Evolutionary conservation across 2,329 filamentous ascomycete species (phyloP).

Genomic region (Mollisia scopiformis): DNA sequence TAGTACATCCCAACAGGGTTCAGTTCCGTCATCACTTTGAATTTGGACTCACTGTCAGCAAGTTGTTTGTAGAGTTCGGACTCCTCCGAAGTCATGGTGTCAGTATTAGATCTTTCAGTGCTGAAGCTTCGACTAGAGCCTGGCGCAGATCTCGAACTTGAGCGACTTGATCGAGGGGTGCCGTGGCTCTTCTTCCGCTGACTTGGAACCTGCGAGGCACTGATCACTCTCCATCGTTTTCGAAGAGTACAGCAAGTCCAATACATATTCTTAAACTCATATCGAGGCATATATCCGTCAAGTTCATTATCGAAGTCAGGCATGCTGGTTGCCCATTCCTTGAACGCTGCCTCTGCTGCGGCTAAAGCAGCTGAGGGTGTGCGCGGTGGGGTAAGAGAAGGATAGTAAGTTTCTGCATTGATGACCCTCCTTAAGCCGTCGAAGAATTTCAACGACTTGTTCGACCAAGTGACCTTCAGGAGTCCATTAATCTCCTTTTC

Average conservation of each 20-base stretch:
- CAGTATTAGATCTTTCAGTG: not conserved
- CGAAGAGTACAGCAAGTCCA: constrained; percentile 69
- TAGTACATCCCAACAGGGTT: constrained; percentile 83
- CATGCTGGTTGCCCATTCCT: constrained; percentile 64
- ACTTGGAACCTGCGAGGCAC: constrained; percentile 42
- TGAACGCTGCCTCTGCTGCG: constrained; percentile 54
- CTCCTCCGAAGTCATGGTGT: constrained; percentile 11
- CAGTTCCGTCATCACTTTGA: constrained; percentile 81
- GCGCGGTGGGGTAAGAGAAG: not conserved
- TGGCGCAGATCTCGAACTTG: constrained; percentile 14
- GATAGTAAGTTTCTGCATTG: constrained; percentile 26
- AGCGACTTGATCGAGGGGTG: constrained; percentile 17
- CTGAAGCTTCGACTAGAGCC: constrained; percentile 1
- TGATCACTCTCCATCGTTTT: constrained; percentile 39
- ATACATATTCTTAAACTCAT: constrained; percentile 62
- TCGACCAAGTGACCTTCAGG: constrained; percentile 22
- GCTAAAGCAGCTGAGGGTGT: constrained; percentile 3
- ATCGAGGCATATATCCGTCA: constrained; percentile 54
- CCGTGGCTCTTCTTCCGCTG: constrained; percentile 23
- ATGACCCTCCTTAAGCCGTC: constrained; percentile 24
- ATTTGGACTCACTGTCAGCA: constrained; percentile 70
- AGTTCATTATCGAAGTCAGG: constrained; percentile 52
- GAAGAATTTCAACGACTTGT: constrained; percentile 26
- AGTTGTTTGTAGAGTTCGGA: constrained; percentile 20
- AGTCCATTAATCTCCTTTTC: constrained; percentile 15